Evolutionary conservation across 805 yeast species (phyloP), one percentile per base, ranked within the genome.

Genomic region (Myxozyma monticola): DNA sequence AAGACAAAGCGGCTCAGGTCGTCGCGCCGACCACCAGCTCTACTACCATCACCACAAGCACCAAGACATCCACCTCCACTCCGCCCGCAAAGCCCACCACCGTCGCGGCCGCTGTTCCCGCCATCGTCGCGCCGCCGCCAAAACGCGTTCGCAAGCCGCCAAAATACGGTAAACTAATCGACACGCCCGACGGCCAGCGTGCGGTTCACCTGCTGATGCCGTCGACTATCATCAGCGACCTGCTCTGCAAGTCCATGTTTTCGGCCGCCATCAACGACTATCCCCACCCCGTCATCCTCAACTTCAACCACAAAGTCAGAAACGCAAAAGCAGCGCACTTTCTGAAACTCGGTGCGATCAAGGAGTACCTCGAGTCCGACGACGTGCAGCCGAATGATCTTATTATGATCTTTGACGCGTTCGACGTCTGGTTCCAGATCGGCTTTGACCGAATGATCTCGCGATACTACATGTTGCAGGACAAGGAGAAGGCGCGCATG

Each of bases 361-460:
- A 51, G 37, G 49, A 46, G 14, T 46, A 46, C 34, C 49, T 54
- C 31, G n/a, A 45, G 9, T 30, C 36, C 2, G 35, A 49, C 34
- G 41, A 36, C 15, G 36, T 49, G 22, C 35, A 42, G 14, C 35
- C 44, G 1, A 36, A 49, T 40, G 57, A 53, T 14, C 33, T 40
- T 17, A 44, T 47, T n/a, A 33, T 54, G 20, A 51, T 54, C 25
- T 42, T 45, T 36, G 58, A 54, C 29, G 55, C 58, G n/a, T 54
- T 42, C 38, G 58, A 54, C 21, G 56, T 50, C 18, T 54, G 58
- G 58, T 54, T 31, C 38, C 58, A 54, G 37, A 28, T 51, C 14
- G 47, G 50, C 20, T 51, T 40, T 22, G n/a, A 17, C 3, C 38
- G n/a, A 18, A 25, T 54, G 18, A 37, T 54, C 34, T n/a, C 21